Evolutionary conservation across 2,329 filamentous ascomycete species (phyloP).

Genomic region (Cercospora sp.): DNA sequence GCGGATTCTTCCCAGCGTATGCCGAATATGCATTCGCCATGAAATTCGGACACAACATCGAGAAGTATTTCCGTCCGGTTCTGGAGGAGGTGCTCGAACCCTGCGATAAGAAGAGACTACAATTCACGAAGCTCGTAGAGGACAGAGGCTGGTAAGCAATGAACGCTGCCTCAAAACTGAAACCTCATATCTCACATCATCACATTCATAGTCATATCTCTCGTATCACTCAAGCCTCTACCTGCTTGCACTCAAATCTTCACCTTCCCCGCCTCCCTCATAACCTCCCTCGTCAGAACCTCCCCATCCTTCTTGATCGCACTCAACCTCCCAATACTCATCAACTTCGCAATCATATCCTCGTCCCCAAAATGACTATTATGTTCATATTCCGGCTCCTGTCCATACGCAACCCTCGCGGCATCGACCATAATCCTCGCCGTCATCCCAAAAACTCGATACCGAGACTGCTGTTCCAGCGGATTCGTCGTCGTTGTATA

Average conservation of each 20-base stretch:
- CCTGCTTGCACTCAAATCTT: slow-evolving; percentile 30
- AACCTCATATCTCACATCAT: neutral
- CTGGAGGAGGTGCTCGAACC: neutral
- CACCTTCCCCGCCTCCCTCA: slow-evolving; percentile 38
- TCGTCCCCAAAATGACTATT: slow-evolving; percentile 66
- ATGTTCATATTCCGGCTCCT: slow-evolving; percentile 81
- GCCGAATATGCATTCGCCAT: slow-evolving; percentile 24
- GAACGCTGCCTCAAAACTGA: too few species aligned
- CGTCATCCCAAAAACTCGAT: slow-evolving; percentile 94
- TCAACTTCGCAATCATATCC: slow-evolving; percentile 60
- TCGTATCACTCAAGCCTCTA: neutral
- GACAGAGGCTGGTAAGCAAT: neutral
- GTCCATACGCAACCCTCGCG: slow-evolving; percentile 77
- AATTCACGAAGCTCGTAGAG: neutral
- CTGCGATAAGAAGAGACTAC: neutral
- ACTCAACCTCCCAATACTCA: slow-evolving; percentile 58
- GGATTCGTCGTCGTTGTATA: slow-evolving; percentile 32
- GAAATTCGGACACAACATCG: neutral
- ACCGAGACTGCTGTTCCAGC: slow-evolving; percentile 46
- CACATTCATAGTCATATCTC: neutral
- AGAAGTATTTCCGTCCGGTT: neutral
- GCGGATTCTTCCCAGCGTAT: slow-evolving; percentile 30
- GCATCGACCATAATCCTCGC: slow-evolving; percentile 86
- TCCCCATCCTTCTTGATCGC: slow-evolving; percentile 55
- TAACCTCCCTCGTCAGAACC: slow-evolving; percentile 41